phyloP scores from a whole-genome alignment of 2,329 filamentous ascomycete genomes.

The Scleromitrula shiraiana region DNA sequence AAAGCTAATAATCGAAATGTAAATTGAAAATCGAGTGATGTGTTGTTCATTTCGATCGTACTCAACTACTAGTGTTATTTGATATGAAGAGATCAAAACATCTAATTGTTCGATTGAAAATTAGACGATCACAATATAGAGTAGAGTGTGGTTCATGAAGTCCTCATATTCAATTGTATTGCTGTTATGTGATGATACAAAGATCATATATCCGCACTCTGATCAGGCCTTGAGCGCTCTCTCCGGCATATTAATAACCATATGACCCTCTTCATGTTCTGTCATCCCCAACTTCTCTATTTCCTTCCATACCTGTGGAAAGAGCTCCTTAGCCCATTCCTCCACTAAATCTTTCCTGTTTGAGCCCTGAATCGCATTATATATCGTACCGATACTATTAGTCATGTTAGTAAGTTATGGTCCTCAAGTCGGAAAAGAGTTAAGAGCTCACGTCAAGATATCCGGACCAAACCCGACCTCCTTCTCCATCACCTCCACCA shows the following conservation, averaged over 20 bases:
- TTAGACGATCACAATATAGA: too few species aligned
- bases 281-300: slow-evolving; percentile 34
- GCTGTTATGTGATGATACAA: too few species aligned
- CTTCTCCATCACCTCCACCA: slow-evolving; percentile 59
- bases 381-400: slow-evolving; percentile 62
- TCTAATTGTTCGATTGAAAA: too few species aligned
- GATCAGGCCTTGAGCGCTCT: slow-evolving; percentile 20
- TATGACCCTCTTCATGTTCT: slow-evolving; percentile 23
- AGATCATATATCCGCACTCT: too few species aligned
- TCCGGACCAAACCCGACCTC: slow-evolving; percentile 62
- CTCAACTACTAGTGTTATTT: too few species aligned
- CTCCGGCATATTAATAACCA: slow-evolving; percentile 23
- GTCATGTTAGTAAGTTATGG: slow-evolving; percentile 13
- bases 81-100: too few species aligned
- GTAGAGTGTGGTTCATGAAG: too few species aligned
- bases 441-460: slow-evolving; percentile 55
- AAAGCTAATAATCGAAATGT: too few species aligned
- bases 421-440: neutral
- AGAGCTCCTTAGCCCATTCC: slow-evolving; percentile 62
- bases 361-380: slow-evolving; percentile 62
- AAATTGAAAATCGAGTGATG: too few species aligned
- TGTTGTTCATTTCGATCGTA: too few species aligned
- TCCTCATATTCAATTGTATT: too few species aligned
- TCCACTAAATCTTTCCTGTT: slow-evolving; percentile 63
- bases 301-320: slow-evolving; percentile 61